Percentiles rank a stretch among this genome's conserved stretches.
Evolutionary conservation across 2,329 filamentous ascomycete genomes (phyloP).

Genomic region (Hirsutella minnesotensis): DNA sequence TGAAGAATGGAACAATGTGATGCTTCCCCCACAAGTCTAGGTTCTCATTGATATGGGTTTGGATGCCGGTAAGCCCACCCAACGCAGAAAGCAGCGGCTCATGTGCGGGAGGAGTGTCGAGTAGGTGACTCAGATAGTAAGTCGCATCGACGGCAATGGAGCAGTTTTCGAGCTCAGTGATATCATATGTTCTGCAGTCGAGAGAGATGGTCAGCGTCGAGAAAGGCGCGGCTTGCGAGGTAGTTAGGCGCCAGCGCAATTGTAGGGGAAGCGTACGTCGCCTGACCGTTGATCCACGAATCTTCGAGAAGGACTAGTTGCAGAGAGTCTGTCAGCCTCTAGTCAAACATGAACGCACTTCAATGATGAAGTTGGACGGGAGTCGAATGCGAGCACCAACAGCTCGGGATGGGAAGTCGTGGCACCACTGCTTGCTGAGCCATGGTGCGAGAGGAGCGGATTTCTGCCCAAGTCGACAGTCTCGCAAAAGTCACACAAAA

Average conservation of each 20-base stretch:
- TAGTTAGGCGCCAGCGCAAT: background rate
- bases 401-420: no score
- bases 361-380: background rate
- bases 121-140: constrained; percentile 72
- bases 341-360: background rate
- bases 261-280: constrained; percentile 17
- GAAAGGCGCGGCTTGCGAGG: background rate
- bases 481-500: no score
- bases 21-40: constrained; percentile 59
- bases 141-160: constrained; percentile 80
- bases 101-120: constrained; percentile 57
- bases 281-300: constrained; percentile 26
- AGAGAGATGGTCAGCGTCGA: constrained; percentile 9
- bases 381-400: background rate
- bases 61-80: constrained; percentile 75
- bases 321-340: constrained; percentile 2
- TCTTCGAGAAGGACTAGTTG: constrained; percentile 24
- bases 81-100: constrained; percentile 86
- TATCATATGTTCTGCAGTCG: constrained; percentile 38
- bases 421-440: no score
- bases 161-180: constrained; percentile 62
- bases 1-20: constrained; percentile 69
- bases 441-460: no score
- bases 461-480: no score
- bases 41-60: constrained; percentile 63